Evolutionary conservation across 345 rosid genomes (phyloP), one percentile per base, ranked within the genome.

Genomic region (Eutrema japonicum): DNA sequence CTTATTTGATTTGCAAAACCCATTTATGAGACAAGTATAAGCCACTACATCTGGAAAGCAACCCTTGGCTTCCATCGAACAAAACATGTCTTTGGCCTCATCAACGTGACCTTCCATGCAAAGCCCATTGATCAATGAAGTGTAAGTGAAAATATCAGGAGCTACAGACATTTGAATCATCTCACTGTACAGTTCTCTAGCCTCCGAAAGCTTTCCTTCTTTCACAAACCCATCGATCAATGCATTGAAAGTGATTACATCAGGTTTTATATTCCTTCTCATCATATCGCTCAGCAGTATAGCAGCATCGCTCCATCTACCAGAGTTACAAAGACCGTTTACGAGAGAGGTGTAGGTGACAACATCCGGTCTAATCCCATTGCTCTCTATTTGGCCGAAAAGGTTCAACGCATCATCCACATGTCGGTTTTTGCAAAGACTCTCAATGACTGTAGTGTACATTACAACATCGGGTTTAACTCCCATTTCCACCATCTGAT

Each of bases 401-500:
- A 62, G 36, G 22, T 7, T 62, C 58, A 76, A 8, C 7, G 75
- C 79, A 6, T 62, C 0, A 62, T 60, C 64, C 43, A 76, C 73
- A 47, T 7, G 45, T 8, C 70, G 10, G 49, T 43, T 67, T 10
- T 40, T 76, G 37, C 75, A 76, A 12, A 63, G 66, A 30, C 45
- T n/a, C 29, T 70, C 79, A 10, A 76, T 76, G 64, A 76, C 47
- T 6, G 71, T 63, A 16, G 73, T 63, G 18, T 61, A 76, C 73
- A 63, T 55, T 0, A 70, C 74, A 62, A 54, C 71, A 64, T 70
- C 79, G 0, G 58, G 70, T 37, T 30, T 30, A 41, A 68, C 16
- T 6, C 79, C 50, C 38, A 47, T 36, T 8, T 10, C 41, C 33
- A 41, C 30, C 50, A 73, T 54, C 79, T 54, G 62, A 54, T 62